Base-by-base conservation (phyloP, 2,329 filamentous ascomycete species). In the Sclerotinia glacialis region DNA sequence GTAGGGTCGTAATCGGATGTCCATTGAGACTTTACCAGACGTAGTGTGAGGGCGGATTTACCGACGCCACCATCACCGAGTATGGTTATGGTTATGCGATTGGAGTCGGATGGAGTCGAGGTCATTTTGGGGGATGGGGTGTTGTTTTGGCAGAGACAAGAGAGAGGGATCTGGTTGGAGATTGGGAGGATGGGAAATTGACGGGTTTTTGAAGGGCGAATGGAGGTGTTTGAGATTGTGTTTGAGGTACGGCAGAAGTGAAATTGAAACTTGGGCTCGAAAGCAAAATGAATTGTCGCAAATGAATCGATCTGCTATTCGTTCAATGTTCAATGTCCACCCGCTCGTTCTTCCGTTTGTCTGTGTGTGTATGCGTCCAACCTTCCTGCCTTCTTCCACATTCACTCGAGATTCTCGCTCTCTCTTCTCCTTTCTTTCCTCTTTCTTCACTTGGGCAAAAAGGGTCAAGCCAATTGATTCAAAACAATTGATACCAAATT, bases 61-160 rank as follows among this genome's bases (percentile, higher is more conserved):
- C 90, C 90, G 77, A 89, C 92, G 68, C 91, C 91, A 74, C 91
- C 91, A 77, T 94, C 91, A 76, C 91, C 91, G 79, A 91, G 94
- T 78, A 95, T 91, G 67, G 91, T 94, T 76, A 94, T 92, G 70
- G 87, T 83, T 75, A 89, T 87, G 62, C 71, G 71, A 49, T 73
- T 68, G n/a, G 70, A 68, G 46, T 44, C 54, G 40, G 21, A 34
- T n/a, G 44, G 16, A 7, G 42, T 40, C 14, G 37, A 14, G n/a
- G 44, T 16, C 58, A 60, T 59, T 21, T 21, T 59, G 3, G 42
- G 12, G 34, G 26, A 3, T 59, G 21, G 23, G 6, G 6, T 46
- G 8, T n/a, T 2, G 40, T 31, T 12, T 37, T 34, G 21, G 12
- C 11, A 44, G 7, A 34, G 28, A 18, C 9, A n/a, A 5, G 28